These are phyloP conservation scores for Camellia oleifera DNA, from an alignment of 179 eudicot species.

Conservation along the genomic window DNA sequence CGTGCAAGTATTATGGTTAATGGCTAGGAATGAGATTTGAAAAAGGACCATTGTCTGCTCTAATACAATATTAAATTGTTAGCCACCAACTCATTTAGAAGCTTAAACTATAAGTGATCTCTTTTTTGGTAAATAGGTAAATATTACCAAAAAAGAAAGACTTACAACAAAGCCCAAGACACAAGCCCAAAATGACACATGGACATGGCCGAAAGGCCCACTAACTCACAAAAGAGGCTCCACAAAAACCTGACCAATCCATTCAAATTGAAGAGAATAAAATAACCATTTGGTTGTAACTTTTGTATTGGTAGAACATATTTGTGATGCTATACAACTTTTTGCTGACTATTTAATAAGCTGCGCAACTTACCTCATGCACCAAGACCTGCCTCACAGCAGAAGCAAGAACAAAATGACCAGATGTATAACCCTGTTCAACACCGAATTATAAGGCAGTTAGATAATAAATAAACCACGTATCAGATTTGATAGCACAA, in stretches of 20 bases:
- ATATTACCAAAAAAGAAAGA: too few species aligned
- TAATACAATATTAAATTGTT: not conserved
- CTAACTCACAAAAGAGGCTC: too few species aligned
- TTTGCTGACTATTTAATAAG: not conserved
- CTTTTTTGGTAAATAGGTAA: too few species aligned
- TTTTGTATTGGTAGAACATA: not conserved
- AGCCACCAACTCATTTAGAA: not conserved
- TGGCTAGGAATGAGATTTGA: not conserved
- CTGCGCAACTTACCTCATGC: conserved; percentile 70
- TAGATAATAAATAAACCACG: conserved; percentile 15
- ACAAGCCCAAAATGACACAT: too few species aligned
- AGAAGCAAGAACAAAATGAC: conserved; percentile 60
- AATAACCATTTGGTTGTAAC: not conserved
- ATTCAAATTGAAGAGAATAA: not conserved
- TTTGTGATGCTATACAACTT: not conserved
- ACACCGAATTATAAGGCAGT: conserved; percentile 5
- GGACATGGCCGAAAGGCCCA: too few species aligned
- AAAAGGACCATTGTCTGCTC: not conserved
- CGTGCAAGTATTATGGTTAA: not conserved
- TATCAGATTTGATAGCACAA: not conserved
- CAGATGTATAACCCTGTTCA: conserved; percentile 59
- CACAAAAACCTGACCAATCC: not conserved
- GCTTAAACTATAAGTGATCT: not conserved
- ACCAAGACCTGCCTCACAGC: conserved; percentile 83
- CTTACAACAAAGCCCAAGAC: too few species aligned